Percentiles rank a stretch among this genome's conserved stretches.
phyloP scores from a whole-genome alignment of 371 early-diverging fungal genomes.

The Apophysomyces trapeziformis region DNA sequence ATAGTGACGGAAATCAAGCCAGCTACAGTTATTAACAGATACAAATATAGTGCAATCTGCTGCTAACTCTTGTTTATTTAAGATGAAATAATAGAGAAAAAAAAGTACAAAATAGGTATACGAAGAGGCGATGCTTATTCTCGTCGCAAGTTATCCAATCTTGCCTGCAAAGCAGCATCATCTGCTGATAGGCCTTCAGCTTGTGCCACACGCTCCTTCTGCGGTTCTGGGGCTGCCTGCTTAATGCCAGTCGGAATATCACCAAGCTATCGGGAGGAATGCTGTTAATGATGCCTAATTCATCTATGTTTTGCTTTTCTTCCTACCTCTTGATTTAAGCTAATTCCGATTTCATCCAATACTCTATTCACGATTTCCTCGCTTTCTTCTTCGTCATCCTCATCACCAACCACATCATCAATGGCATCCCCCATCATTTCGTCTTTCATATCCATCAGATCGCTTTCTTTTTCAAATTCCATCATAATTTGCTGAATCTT shows the following conservation, averaged over 20 bases:
- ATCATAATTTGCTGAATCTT: constrained; percentile 94
- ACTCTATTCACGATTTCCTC: constrained; percentile 93
- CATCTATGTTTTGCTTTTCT: background rate
- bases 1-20: too few relatives aligned
- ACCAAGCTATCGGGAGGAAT: constrained; percentile 47
- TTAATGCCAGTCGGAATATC: constrained; percentile 65
- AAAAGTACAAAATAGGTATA: background rate
- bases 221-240: constrained; percentile 45
- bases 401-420: constrained; percentile 94
- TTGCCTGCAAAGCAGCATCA: constrained; percentile 90
- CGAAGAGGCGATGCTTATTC: constrained; percentile 56
- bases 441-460: constrained; percentile 98
- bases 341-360: constrained; percentile 95
- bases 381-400: constrained; percentile 89
- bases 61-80: too few relatives aligned
- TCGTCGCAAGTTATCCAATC: constrained; percentile 86
- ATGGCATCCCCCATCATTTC: constrained; percentile 98
- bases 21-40: too few relatives aligned
- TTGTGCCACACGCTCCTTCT: constrained; percentile 51
- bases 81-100: background rate
- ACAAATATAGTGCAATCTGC: too few relatives aligned
- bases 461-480: constrained; percentile 95
- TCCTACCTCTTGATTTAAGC: constrained; percentile 64
- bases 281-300: background rate
- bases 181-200: constrained; percentile 68